Percentiles rank a stretch among this genome's conserved stretches.
Conservation (phyloP, 495 filamentous ascomycete species). For the Choiromyces venosus region DNA sequence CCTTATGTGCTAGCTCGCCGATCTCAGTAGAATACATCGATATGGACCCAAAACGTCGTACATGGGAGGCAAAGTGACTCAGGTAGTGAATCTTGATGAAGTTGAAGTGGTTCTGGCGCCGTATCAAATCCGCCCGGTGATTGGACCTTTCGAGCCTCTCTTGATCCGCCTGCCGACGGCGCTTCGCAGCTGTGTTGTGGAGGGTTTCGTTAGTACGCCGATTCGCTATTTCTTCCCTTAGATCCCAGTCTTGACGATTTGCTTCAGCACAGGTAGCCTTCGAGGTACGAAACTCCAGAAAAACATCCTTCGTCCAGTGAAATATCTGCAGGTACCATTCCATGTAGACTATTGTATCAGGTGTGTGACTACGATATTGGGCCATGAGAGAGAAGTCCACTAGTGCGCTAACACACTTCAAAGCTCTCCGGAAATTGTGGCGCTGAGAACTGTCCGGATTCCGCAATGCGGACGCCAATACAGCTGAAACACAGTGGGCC, state of each 20-base stretch:
- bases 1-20: not conserved
- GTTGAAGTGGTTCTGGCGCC: conserved; percentile 7
- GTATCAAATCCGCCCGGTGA: not conserved
- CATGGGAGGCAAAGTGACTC: not conserved
- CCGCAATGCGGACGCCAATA: not conserved
- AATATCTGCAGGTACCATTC: conserved; percentile 15
- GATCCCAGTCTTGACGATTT: too few relatives aligned
- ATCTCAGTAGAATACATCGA: not conserved
- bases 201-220: not conserved
- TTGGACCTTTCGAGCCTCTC: not conserved
- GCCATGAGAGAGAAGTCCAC: conserved; percentile 1
- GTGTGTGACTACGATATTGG: not conserved
- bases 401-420: not conserved
- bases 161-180: not conserved
- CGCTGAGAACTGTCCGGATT: not conserved
- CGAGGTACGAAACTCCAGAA: conserved; percentile 5
- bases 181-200: not conserved
- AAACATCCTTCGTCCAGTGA: conserved; percentile 7
- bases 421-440: not conserved
- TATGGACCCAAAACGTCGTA: not conserved
- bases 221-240: not conserved
- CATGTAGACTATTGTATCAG: not conserved
- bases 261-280: not conserved
- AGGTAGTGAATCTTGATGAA: too few relatives aligned
- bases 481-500: not conserved